Base-by-base conservation (phyloP, 2,329 filamentous ascomycete genomes). In the Dichotomopilus funicola region DNA sequence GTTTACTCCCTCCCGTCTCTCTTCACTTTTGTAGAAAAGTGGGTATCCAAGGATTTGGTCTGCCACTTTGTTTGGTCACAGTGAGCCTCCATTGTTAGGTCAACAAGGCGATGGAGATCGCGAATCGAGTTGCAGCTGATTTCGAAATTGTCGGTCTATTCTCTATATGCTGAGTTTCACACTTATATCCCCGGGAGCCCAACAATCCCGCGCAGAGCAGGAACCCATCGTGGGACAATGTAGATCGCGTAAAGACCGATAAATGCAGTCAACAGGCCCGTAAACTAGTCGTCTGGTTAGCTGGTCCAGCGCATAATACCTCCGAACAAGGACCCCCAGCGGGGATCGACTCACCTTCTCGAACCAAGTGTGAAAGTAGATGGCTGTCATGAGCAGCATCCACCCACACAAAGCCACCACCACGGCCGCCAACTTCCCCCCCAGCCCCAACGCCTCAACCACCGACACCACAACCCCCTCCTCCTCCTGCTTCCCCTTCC, bases 321-420 rank as follows among this genome's bases (percentile, higher is more conserved):
- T 9, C 12, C 37, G 2, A 12, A 13, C n/a, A 42, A 12, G 40
- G 40, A 19, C 51, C 42, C 27, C 33, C 5, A 27, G 2, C 4
- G n/a, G n/a, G 5, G 5, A 11, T 34, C 1, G 12, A 68, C 78
- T 66, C 65, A 88, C 87, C 86, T 97, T 99, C 75, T 99, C 94
- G 65, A 95, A 86, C 91, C 92, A 97, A 0, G 94, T 99, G 71
- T 99, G 94, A 67, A 99, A 99, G 78, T 92, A 99, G 41, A 95
- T 91, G 2, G 91, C 91, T 42, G 94, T 99, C 94, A 99, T 99
- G 59, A 97, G 78, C 68, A 99, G 72, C 94, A 99, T 99, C 89
- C 94, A 97, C 75, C 86, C 81, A 67, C 86, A 89, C 67, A 96
- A 65, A 0, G 72, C 84, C 13, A 87, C 79, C 33, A 96, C 82